Conservation (phyloP, 1,284 basidiomycete species). For the Lentinula novae-zelandiae region DNA sequence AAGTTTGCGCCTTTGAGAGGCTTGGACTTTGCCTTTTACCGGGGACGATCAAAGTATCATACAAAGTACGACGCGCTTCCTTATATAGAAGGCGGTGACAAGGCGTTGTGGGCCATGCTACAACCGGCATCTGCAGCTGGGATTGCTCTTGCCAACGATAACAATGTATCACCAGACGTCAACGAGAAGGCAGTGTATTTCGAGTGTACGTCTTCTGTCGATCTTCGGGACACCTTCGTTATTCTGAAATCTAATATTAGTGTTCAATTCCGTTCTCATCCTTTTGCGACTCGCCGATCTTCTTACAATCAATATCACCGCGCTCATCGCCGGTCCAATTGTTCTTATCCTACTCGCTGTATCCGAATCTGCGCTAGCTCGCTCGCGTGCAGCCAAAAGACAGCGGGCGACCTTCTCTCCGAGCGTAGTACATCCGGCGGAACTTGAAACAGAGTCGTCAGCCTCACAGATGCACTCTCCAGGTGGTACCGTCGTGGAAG, state of each 20-base stretch:
- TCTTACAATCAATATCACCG: constrained; percentile 52
- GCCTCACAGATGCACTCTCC: not conserved
- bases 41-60: constrained; percentile 65
- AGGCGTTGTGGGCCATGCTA: constrained; percentile 73
- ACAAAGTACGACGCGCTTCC: constrained; percentile 63
- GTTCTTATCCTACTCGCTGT: constrained; percentile 42
- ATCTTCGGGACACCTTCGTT: not conserved
- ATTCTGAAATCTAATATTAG: constrained; percentile 30
- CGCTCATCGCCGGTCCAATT: constrained; percentile 61
- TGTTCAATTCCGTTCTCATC: constrained; percentile 55
- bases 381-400: not conserved
- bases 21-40: constrained; percentile 73
- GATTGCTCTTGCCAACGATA: constrained; percentile 44
- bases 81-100: constrained; percentile 46
- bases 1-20: constrained; percentile 44
- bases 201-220: constrained; percentile 49
- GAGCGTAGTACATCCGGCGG: not conserved
- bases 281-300: constrained; percentile 50
- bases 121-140: constrained; percentile 57
- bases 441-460: not conserved
- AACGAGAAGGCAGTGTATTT: constrained; percentile 56
- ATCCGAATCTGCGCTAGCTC: constrained; percentile 24
- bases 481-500: not conserved
- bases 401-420: constrained; percentile 4
- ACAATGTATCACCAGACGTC: constrained; percentile 21